Conservation (phyloP, 2,329 filamentous ascomycete genomes). For the Fusarium dlaminii region DNA sequence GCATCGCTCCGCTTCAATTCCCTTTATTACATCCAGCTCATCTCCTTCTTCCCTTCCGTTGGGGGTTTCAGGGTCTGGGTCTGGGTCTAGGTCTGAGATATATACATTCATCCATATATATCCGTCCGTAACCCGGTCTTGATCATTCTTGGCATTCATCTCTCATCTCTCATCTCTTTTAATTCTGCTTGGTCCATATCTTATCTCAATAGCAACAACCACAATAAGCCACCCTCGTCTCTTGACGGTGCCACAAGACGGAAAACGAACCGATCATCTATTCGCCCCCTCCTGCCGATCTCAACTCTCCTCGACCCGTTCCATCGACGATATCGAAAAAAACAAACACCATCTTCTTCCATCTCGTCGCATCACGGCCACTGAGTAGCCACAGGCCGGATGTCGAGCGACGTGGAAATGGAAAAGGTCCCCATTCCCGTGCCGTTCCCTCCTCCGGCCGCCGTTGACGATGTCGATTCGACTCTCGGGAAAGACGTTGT, state of each 20-base stretch:
- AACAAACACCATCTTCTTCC: neutral
- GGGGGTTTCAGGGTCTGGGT: neutral
- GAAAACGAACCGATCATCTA: neutral
- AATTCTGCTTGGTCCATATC: neutral
- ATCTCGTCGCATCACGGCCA: conserved; percentile 13
- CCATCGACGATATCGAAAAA: neutral
- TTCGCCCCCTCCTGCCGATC: conserved; percentile 24
- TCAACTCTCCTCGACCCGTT: neutral
- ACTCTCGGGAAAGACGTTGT: conserved; percentile 40
- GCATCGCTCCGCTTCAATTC: conserved; percentile 8
- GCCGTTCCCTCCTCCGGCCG: conserved; percentile 41
- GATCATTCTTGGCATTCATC: conserved; percentile 28
- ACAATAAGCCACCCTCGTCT: neutral
- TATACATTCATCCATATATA: conserved; percentile 5
- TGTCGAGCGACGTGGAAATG: conserved; percentile 29
- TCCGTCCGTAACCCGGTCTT: neutral
- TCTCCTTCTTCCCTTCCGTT: neutral
- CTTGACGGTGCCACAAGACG: conserved; percentile 8
- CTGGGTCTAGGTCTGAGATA: neutral
- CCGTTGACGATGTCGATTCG: conserved; percentile 41
- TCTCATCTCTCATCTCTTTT: conserved; percentile 23
- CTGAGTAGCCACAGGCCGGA: conserved; percentile 27
- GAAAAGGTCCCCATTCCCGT: conserved; percentile 34
- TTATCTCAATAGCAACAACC: neutral
- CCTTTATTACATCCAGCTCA: conserved; percentile 2